phyloP scores from a whole-genome alignment of 768 basidiomycete species.

The Lactarius sanguifluus region DNA sequence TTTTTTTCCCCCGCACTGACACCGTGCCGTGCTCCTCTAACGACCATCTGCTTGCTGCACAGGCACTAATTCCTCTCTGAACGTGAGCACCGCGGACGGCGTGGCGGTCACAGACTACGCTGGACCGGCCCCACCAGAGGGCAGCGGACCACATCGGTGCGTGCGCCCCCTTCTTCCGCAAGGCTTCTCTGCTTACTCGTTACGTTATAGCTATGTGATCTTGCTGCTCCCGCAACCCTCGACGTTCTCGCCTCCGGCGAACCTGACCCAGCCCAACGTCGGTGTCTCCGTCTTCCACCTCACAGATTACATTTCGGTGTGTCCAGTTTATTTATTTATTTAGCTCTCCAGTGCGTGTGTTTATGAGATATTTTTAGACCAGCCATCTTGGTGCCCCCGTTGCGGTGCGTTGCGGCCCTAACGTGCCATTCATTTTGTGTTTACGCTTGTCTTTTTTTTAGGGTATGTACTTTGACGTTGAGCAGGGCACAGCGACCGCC shows the following conservation, averaged over 20 bases:
- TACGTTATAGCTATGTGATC: constrained; percentile 57
- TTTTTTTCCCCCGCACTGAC: background rate
- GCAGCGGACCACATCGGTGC: constrained; percentile 74
- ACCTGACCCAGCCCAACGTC: constrained; percentile 49
- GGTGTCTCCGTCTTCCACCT: constrained; percentile 59
- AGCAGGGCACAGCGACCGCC: constrained; percentile 59
- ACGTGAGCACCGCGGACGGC: constrained; percentile 46
- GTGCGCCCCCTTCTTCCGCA: background rate
- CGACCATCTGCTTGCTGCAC: background rate
- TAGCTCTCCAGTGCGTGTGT: too few species aligned
- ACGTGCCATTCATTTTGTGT: background rate
- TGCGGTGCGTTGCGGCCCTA: constrained; percentile 45
- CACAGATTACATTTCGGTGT: constrained; percentile 54
- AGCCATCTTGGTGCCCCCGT: constrained; percentile 59
- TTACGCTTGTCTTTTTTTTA: constrained; percentile 31
- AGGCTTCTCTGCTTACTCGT: background rate
- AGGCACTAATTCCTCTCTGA: constrained; percentile 15
- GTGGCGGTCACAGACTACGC: constrained; percentile 62
- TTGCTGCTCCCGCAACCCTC: constrained; percentile 63
- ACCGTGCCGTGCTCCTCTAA: background rate
- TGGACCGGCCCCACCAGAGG: constrained; percentile 66
- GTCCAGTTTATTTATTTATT: constrained; percentile 27
- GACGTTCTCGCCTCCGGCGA: constrained; percentile 58
- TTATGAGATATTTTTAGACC: constrained; percentile 32
- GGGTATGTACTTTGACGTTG: constrained; percentile 73